These are phyloP conservation scores for Thecaphora thlaspeos DNA, from an alignment of 1,284 basidiomycete genomes.

Conservation along the genomic window DNA sequence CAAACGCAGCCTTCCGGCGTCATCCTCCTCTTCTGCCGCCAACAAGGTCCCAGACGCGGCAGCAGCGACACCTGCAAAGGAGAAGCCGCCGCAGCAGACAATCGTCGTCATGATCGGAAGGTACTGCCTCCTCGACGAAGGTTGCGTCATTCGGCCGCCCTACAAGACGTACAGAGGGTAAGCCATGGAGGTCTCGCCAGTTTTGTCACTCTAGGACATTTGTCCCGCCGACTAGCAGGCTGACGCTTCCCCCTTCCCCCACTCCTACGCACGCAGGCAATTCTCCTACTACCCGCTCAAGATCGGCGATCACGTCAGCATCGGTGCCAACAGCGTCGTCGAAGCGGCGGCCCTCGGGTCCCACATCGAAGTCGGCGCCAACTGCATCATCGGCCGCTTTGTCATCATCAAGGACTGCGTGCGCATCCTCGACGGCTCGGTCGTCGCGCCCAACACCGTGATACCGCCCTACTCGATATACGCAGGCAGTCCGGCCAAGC, in stretches of 20 bases:
- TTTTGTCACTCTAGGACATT: not conserved
- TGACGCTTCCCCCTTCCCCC: too few species aligned
- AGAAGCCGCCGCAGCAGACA: conserved; percentile 53
- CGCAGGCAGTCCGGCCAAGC: conserved; percentile 79
- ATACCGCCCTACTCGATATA: conserved; percentile 84
- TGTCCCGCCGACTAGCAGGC: too few species aligned
- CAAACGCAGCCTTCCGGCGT: conserved; percentile 63
- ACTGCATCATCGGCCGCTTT: conserved; percentile 94
- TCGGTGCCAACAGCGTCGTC: conserved; percentile 80
- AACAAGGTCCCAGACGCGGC: too few species aligned
- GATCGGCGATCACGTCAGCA: conserved; percentile 89
- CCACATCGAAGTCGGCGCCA: conserved; percentile 90
- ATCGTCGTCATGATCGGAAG: conserved; percentile 89
- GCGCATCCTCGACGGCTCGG: conserved; percentile 78
- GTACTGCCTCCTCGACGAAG: conserved; percentile 87
- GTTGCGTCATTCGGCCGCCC: conserved; percentile 72
- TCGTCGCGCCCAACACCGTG: conserved; percentile 88
- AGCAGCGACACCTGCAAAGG: not conserved
- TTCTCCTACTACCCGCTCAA: conserved; percentile 99
- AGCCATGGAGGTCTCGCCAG: conserved; percentile 29
- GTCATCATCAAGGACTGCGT: conserved; percentile 95
- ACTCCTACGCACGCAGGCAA: conserved; percentile 56
- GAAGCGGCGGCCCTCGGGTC: conserved; percentile 93
- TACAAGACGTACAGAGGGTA: conserved; percentile 67
- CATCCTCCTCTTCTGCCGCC: conserved; percentile 76